phyloP scores from a whole-genome alignment of 495 filamentous ascomycete genomes.

The Hypoxylon subgilvum region DNA sequence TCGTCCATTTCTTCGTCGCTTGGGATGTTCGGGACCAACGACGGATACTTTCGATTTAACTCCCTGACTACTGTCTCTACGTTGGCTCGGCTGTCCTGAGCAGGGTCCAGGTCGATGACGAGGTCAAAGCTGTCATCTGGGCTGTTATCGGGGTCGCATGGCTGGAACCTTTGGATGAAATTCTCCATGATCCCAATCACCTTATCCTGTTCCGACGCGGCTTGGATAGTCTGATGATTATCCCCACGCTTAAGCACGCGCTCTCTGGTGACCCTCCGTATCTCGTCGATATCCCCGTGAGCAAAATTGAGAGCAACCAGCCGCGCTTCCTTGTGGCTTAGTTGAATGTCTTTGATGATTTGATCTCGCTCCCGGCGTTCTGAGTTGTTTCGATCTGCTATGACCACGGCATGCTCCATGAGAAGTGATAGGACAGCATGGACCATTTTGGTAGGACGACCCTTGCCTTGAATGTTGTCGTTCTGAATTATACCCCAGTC shows the following conservation, averaged over 20 bases:
- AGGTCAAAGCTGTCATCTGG: constrained; percentile 82
- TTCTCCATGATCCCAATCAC: constrained; percentile 92
- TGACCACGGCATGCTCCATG: constrained; percentile 68
- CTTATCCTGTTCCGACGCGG: constrained; percentile 68
- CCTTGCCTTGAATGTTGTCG: constrained; percentile 86
- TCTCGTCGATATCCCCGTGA: constrained; percentile 72
- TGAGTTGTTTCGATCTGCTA: constrained; percentile 95
- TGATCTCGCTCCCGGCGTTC: constrained; percentile 84
- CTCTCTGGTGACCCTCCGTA: constrained; percentile 74
- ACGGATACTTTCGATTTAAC: constrained; percentile 74
- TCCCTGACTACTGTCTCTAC: constrained; percentile 77
- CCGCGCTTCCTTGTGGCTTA: constrained; percentile 62
- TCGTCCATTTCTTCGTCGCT: constrained; percentile 74
- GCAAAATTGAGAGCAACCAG: constrained; percentile 94
- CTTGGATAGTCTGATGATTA: constrained; percentile 97
- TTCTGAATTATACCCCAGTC: constrained; percentile 96
- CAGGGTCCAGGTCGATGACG: constrained; percentile 83
- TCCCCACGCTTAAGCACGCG: constrained; percentile 87
- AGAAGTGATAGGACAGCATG: constrained; percentile 67
- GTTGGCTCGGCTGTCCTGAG: constrained; percentile 77
- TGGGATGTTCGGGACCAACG: constrained; percentile 74
- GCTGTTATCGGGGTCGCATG: constrained; percentile 61
- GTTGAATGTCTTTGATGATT: constrained; percentile 77
- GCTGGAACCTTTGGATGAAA: constrained; percentile 85
- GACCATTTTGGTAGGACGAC: constrained; percentile 75